phyloP scores from a whole-genome alignment of 192 early-diverging fungal species.

The Gonapodya sp. region DNA sequence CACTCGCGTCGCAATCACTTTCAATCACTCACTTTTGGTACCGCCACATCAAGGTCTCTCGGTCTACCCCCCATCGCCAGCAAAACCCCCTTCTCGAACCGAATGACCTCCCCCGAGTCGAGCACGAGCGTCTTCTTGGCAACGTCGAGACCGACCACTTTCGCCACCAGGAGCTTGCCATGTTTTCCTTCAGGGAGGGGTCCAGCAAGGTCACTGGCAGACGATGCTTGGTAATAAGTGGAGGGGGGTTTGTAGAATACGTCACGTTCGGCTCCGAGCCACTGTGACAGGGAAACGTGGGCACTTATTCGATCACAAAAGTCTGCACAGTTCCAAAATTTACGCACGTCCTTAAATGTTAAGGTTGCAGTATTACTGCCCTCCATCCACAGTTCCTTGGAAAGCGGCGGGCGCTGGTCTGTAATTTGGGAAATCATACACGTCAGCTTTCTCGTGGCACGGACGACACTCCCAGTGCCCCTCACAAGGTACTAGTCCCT shows the following conservation, averaged over 20 bases:
- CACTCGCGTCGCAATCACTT: slow-evolving; percentile 18
- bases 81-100: slow-evolving; percentile 38
- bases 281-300: background rate
- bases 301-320: background rate
- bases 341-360: background rate
- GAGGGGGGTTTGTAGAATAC: background rate
- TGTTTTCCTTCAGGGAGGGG: background rate
- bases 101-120: slow-evolving; percentile 37
- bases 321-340: background rate
- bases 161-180: background rate
- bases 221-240: background rate
- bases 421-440: background rate
- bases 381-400: slow-evolving; percentile 59
- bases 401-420: slow-evolving; percentile 55
- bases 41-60: slow-evolving; percentile 11
- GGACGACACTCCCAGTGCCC: too few species aligned
- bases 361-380: slow-evolving; percentile 13
- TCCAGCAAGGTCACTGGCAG: background rate
- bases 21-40: background rate
- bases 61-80: slow-evolving; percentile 54
- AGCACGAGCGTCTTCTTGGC: slow-evolving; percentile 34
- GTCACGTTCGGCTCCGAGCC: background rate
- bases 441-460: too few species aligned
- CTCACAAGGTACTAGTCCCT: background rate
- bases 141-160: background rate